These are phyloP conservation scores for Pelargonium nanum DNA, from an alignment of 345 rosid species.

Conservation along the genomic window DNA sequence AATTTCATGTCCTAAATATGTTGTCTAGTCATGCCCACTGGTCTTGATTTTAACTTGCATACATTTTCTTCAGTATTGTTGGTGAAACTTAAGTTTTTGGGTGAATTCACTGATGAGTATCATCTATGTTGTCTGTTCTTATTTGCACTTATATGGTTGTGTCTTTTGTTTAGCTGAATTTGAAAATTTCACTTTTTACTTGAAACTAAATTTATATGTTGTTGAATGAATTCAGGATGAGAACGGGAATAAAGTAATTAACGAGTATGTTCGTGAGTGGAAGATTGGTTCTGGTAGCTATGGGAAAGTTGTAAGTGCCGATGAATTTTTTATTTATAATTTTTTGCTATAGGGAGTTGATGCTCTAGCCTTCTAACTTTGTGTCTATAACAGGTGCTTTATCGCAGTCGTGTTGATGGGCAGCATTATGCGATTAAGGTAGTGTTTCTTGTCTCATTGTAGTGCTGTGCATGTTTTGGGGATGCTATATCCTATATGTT, in stretches of 20 bases:
- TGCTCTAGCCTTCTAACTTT: conserved; percentile 12
- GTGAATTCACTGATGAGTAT: conserved; percentile 6
- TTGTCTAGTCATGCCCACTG: background rate
- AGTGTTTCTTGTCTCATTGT: conserved; percentile 13
- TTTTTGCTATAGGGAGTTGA: conserved; percentile 7
- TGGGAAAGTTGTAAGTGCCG: conserved; percentile 90
- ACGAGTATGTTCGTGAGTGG: conserved; percentile 67
- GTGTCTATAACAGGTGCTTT: conserved; percentile 52
- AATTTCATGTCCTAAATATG: too few relatives aligned
- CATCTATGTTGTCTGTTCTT: background rate
- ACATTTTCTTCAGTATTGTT: background rate
- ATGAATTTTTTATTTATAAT: conserved; percentile 2
- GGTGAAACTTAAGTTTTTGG: background rate
- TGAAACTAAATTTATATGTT: too few relatives aligned
- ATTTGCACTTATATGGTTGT: background rate
- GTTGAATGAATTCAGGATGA: conserved; percentile 50
- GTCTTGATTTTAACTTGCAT: background rate
- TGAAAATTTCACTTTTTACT: background rate
- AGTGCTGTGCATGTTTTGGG: background rate
- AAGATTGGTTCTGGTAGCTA: conserved; percentile 98
- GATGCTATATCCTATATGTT: background rate
- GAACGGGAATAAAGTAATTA: conserved; percentile 74
- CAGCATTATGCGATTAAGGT: conserved; percentile 91
- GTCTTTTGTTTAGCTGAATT: background rate
- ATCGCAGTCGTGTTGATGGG: conserved; percentile 66